phyloP scores from a whole-genome alignment of 2,329 filamentous ascomycete species.

The Aureobasidium sp. region DNA sequence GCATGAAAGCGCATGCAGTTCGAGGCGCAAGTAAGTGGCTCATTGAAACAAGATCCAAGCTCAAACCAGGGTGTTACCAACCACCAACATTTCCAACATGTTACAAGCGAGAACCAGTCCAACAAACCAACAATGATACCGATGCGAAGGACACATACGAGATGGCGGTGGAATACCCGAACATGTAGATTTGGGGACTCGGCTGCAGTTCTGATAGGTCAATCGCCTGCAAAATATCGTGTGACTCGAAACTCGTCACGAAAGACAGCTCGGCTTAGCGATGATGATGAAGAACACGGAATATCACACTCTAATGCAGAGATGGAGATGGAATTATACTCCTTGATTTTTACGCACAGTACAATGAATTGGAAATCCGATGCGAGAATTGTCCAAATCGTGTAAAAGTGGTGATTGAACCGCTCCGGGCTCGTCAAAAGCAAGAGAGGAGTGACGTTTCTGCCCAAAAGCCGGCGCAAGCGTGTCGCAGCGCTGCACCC shows the following conservation, averaged over 20 bases:
- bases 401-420: neutral
- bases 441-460: conserved; percentile 1
- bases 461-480: neutral
- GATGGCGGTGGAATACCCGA: neutral
- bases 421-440: neutral
- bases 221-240: neutral
- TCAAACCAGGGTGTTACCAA: neutral
- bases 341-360: neutral
- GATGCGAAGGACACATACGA: neutral
- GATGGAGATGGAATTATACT: neutral
- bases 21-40: conserved; percentile 8
- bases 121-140: neutral
- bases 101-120: neutral
- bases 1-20: neutral
- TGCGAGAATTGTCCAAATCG: neutral
- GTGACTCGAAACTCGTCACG: neutral
- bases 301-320: neutral
- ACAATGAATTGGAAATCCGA: too few relatives aligned
- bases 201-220: conserved; percentile 1
- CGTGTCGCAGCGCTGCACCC: neutral
- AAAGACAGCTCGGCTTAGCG: neutral
- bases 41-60: neutral
- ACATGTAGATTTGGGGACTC: neutral
- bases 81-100: neutral
- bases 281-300: neutral